These are phyloP conservation scores for Colletotrichum agaves DNA, from an alignment of 2,329 filamentous ascomycete species.

Conservation along the genomic window DNA sequence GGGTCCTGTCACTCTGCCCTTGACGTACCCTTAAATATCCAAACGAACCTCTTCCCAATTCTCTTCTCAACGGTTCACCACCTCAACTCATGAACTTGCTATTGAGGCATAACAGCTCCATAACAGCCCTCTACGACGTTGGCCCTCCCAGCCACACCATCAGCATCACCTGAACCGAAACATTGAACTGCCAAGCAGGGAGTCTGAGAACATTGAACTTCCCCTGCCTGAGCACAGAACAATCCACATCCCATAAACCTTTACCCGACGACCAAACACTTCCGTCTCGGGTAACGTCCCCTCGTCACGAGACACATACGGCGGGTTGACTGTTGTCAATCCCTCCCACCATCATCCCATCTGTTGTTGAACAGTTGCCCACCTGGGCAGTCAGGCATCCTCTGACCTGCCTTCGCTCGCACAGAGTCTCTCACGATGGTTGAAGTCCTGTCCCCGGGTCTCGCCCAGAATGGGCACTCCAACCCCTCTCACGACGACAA, in stretches of 20 bases:
- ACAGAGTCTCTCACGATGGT: slow-evolving; percentile 43
- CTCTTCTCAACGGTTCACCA: slow-evolving; percentile 21
- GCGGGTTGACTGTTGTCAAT: slow-evolving; percentile 8
- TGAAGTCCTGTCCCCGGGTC: slow-evolving; percentile 44
- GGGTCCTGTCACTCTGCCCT: slow-evolving; percentile 29
- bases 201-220: background rate
- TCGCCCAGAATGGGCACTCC: slow-evolving; percentile 36
- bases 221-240: slow-evolving; percentile 3
- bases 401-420: background rate
- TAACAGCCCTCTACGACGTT: slow-evolving; percentile 37
- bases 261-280: slow-evolving; percentile 3
- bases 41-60: slow-evolving; percentile 23
- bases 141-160: slow-evolving; percentile 40
- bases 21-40: slow-evolving; percentile 32
- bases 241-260: background rate
- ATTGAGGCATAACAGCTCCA: slow-evolving; percentile 48
- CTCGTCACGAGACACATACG: slow-evolving; percentile 9
- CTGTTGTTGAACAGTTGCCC: slow-evolving; percentile 18
- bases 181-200: background rate
- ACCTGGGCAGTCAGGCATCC: slow-evolving; percentile 14
- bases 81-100: slow-evolving; percentile 52
- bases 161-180: slow-evolving; percentile 24
- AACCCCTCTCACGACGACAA: slow-evolving; percentile 35
- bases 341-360: slow-evolving; percentile 13
- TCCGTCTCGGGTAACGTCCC: background rate